Evolutionary conservation across 805 yeast species (phyloP), one percentile per base, ranked within the genome.

Genomic region (Kuraishia hungarica): DNA sequence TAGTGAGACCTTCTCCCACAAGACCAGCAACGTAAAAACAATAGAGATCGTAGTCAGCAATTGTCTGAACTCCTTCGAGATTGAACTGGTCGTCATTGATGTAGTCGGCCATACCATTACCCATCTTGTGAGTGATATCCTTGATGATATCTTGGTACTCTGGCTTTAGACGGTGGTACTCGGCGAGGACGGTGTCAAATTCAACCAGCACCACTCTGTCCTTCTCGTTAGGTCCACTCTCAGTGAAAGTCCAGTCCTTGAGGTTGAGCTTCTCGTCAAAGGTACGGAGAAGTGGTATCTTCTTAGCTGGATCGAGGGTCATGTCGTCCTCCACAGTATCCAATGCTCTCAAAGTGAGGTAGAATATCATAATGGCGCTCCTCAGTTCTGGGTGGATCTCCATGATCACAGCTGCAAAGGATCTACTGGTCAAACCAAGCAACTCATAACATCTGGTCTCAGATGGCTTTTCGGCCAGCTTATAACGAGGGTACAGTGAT

Each of bases 1-100:
- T 81, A 11, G 98, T 91, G 61, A 91, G 76, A 2, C 99, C 99
- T 66, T 91, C 97, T 56, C 99, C 99, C 48, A 94, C 98, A 54
- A 94, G 77, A 1, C 99, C 99, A 1, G 99, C 99, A 57, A 94
- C 99, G 65, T 92, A 89, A 72, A 92, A 92, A 72, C 99, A 94
- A 75, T 94, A 94, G 58, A 86, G 76, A 67, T 94, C 92, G 67
- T 87, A 94, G 66, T 91, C 98, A 58, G 79, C 75, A 50, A 88
- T 68, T 1, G 97, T 89, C 52, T 74, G 74, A 51, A 94, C 84
- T 1, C 98, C 98, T 58, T 82, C 82, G 60, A 80, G 67, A 68
- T 89, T 90, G 73, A 89, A 89, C 59, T 85, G 79, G 53, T 87
- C 94, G 64, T 86, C 84, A 62, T 79, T 74, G 54, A 88, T 83